A percentile compares a stretch with the other conserved stretches of the same genome.
Conservation (phyloP, 257 asterid species). For the Ilex aquifolium region DNA sequence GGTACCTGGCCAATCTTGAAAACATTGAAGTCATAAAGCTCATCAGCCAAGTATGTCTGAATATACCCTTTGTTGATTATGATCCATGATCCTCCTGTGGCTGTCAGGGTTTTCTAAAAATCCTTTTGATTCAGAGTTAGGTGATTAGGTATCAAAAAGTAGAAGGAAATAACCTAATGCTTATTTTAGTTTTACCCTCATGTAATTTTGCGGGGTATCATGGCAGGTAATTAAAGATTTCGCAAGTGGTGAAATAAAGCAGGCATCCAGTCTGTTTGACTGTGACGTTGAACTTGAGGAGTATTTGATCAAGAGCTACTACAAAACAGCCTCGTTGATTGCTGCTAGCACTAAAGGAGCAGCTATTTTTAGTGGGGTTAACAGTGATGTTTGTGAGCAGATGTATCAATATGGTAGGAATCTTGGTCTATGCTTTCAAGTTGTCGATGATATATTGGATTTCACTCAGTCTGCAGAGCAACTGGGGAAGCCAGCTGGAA, state of each 20-base stretch:
- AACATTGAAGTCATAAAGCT: slow-evolving; percentile 93
- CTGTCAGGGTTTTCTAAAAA: no score
- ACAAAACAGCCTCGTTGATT: slow-evolving; percentile 86
- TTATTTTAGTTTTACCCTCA: no score
- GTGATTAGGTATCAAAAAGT: no score
- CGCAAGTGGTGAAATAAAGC: slow-evolving; percentile 97
- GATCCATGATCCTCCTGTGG: no score
- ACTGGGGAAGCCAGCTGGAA: slow-evolving; percentile 91
- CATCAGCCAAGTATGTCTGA: slow-evolving; percentile 70
- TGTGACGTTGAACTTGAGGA: slow-evolving; percentile 80
- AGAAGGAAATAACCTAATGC: no score
- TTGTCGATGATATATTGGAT: slow-evolving; percentile 85
- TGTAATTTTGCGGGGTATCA: not conserved
- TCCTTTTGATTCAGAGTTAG: no score
- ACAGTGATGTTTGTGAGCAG: slow-evolving; percentile 42
- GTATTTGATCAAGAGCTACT: slow-evolving; percentile 84
- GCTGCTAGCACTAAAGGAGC: slow-evolving; percentile 97
- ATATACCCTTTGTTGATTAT: no score
- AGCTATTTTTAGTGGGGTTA: slow-evolving; percentile 78
- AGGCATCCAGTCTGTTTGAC: slow-evolving; percentile 81
- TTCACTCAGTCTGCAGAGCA: slow-evolving; percentile 91
- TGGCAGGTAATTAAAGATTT: slow-evolving; percentile 92
- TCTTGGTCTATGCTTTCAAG: slow-evolving; percentile 82
- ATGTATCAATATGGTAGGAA: slow-evolving; percentile 92
- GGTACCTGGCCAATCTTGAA: slow-evolving; percentile 97